Percentiles rank a stretch among this genome's conserved stretches.
phyloP scores from a whole-genome alignment of 2,329 filamentous ascomycete species.

The Calonectria pteridis region DNA sequence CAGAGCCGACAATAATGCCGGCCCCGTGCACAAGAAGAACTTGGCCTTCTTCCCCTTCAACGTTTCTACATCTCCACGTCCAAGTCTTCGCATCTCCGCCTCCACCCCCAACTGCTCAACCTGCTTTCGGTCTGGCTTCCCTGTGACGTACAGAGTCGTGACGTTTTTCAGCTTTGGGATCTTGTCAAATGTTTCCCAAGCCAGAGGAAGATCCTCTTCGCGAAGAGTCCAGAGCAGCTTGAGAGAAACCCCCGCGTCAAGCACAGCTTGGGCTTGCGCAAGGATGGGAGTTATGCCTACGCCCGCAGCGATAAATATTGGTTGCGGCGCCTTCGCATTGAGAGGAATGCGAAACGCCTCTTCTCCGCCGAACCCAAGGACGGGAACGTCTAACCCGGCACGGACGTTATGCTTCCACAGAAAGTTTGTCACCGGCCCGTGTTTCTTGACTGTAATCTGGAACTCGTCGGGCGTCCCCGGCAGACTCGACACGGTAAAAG shows the following conservation, averaged over 20 bases:
- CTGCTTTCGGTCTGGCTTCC: slow-evolving; percentile 49
- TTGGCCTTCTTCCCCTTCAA: slow-evolving; percentile 56
- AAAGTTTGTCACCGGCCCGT: slow-evolving; percentile 76
- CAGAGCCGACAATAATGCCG: slow-evolving; percentile 55
- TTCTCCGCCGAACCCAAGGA: slow-evolving; percentile 80
- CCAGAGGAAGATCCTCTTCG: slow-evolving; percentile 72
- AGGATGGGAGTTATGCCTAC: slow-evolving; percentile 87
- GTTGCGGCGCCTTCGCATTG: slow-evolving; percentile 40
- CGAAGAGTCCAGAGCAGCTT: slow-evolving; percentile 77
- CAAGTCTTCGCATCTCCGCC: slow-evolving; percentile 55
- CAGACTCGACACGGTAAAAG: slow-evolving; percentile 81
- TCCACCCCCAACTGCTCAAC: slow-evolving; percentile 51
- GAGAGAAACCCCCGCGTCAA: slow-evolving; percentile 58
- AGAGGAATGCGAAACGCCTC: slow-evolving; percentile 56
- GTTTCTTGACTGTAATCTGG: slow-evolving; percentile 78
- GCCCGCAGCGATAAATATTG: slow-evolving; percentile 79
- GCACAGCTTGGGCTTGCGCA: slow-evolving; percentile 68
- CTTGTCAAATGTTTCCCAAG: slow-evolving; percentile 67
- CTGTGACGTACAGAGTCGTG: slow-evolving; percentile 76
- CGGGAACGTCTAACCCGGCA: slow-evolving; percentile 70
- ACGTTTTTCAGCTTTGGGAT: slow-evolving; percentile 63
- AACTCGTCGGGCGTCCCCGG: slow-evolving; percentile 64
- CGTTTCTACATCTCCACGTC: slow-evolving; percentile 55
- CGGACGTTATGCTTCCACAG: slow-evolving; percentile 70
- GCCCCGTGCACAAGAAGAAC: slow-evolving; percentile 65